These are phyloP conservation scores for Mycosphaerelloides madeirae DNA, from an alignment of 2,329 filamentous ascomycete species.

Conservation along the genomic window DNA sequence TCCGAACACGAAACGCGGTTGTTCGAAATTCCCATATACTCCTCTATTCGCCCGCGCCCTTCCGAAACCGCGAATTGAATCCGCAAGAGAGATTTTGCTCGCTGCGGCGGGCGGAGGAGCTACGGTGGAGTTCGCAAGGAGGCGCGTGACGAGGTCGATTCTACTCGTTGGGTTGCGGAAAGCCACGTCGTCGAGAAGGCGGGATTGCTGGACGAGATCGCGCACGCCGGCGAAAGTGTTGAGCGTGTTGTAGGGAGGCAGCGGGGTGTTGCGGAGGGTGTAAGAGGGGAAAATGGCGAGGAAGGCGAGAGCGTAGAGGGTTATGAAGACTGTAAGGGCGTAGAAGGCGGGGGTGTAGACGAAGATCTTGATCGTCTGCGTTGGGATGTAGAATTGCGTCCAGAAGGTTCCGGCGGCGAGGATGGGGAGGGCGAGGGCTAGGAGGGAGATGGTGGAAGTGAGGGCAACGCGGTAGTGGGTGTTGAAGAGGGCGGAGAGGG, in stretches of 20 bases:
- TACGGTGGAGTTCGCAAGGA: conserved; percentile 49
- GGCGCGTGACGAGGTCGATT: conserved; percentile 61
- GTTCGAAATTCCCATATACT: conserved; percentile 4
- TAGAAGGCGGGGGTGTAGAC: conserved; percentile 66
- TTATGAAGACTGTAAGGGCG: conserved; percentile 68
- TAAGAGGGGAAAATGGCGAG: conserved; percentile 64
- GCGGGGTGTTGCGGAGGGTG: conserved; percentile 49
- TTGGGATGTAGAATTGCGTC: conserved; percentile 56
- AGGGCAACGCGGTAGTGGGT: conserved; percentile 62
- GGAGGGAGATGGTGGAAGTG: conserved; percentile 54
- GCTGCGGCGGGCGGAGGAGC: conserved; percentile 18
- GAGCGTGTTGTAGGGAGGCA: conserved; percentile 52
- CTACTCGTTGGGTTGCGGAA: conserved; percentile 67
- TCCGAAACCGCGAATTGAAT: conserved; percentile 31
- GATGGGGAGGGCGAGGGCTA: conserved; percentile 61
- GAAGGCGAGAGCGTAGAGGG: conserved; percentile 63
- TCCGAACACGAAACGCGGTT: conserved; percentile 52
- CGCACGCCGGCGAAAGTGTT: conserved; percentile 71
- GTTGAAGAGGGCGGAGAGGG: conserved; percentile 55
- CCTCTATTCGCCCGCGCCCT: conserved; percentile 13
- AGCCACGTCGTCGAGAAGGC: conserved; percentile 65
- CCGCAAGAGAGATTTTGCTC: conserved; percentile 28
- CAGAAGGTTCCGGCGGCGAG: conserved; percentile 69
- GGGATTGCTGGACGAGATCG: conserved; percentile 69
- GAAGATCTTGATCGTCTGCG: conserved; percentile 58